These are phyloP conservation scores for Fusarium chlamydosporum DNA, from an alignment of 2,329 filamentous ascomycete species.

Conservation along the genomic window DNA sequence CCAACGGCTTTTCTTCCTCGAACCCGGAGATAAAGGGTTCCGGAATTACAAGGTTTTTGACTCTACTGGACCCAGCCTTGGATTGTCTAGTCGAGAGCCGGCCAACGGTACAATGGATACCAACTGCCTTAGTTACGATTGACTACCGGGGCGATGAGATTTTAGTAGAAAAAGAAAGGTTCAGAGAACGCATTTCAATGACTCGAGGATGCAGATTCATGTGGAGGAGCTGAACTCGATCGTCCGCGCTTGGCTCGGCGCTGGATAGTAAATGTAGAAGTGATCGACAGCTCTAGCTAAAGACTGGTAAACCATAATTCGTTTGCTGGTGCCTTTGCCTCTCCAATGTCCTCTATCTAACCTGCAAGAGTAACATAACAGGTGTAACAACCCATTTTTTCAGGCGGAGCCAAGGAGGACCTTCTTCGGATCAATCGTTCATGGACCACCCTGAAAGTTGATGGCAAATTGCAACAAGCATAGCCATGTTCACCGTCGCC, in stretches of 20 bases:
- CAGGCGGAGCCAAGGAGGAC: background rate
- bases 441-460: background rate
- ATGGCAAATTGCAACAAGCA: constrained; percentile 6
- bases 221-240: constrained; percentile 31
- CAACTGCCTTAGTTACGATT: background rate
- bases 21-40: background rate
- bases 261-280: background rate
- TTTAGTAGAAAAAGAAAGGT: background rate
- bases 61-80: background rate
- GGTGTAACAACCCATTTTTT: background rate
- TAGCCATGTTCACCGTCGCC: background rate
- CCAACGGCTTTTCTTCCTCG: background rate
- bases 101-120: constrained; percentile 2
- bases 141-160: background rate
- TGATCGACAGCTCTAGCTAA: constrained; percentile 22
- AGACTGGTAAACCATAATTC: constrained; percentile 3
- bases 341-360: background rate
- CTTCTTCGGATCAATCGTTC: constrained; percentile 1
- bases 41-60: background rate
- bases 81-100: background rate
- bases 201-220: constrained; percentile 16
- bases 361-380: background rate
- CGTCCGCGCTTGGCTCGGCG: background rate
- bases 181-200: background rate
- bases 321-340: background rate